These are phyloP conservation scores for Escallonia herrerae DNA, from an alignment of 129 eudicot species.

Conservation along the genomic window DNA sequence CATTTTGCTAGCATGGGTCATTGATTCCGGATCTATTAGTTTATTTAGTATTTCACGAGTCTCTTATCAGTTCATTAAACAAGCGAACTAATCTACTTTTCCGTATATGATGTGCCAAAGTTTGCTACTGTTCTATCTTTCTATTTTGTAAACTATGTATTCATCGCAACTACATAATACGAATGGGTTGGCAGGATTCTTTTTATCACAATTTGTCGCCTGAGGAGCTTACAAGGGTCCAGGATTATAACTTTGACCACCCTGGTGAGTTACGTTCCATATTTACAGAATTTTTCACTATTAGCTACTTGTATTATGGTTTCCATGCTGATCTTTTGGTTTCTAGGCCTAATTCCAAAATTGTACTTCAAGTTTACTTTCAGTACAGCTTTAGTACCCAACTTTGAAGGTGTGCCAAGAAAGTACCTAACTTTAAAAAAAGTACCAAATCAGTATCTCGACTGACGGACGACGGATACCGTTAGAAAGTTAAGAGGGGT, in stretches of 20 bases:
- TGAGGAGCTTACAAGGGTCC: slow-evolving; percentile 77
- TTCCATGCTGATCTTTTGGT: too few species aligned
- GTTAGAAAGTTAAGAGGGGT: too few species aligned
- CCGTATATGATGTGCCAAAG: not conserved
- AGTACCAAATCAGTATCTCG: too few species aligned
- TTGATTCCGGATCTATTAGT: not conserved
- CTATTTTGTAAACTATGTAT: not conserved
- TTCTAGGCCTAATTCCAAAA: too few species aligned
- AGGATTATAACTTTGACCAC: slow-evolving; percentile 93
- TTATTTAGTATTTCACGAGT: not conserved
- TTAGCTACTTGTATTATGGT: too few species aligned
- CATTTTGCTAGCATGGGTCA: too few species aligned
- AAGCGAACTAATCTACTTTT: not conserved
- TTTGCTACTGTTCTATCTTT: not conserved
- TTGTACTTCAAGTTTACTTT: too few species aligned
- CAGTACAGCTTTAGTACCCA: too few species aligned
- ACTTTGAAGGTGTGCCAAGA: too few species aligned
- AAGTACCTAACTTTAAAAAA: too few species aligned
- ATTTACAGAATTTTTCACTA: too few species aligned
- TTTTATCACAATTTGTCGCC: slow-evolving; percentile 80
- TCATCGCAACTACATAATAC: slow-evolving; percentile 6
- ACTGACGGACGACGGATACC: too few species aligned
- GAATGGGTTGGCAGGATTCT: slow-evolving; percentile 72
- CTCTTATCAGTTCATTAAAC: not conserved
- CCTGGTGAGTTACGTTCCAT: slow-evolving; percentile 53